phyloP scores from a whole-genome alignment of 1,284 basidiomycete genomes.

The Rhizoctonia solani region DNA sequence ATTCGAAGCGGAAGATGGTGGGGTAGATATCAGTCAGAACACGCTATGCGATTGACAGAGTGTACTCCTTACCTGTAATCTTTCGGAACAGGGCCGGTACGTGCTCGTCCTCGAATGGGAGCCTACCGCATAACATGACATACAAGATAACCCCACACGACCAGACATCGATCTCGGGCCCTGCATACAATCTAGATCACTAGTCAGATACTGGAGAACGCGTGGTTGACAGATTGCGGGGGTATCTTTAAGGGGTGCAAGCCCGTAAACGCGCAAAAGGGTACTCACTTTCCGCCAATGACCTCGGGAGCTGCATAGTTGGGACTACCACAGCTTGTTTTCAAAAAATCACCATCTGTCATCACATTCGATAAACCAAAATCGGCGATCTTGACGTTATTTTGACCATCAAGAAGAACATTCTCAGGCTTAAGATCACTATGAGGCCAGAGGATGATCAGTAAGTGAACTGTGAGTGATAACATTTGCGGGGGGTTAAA shows the following conservation, averaged over 20 bases:
- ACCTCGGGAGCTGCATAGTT: slow-evolving; percentile 98
- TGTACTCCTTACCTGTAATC: slow-evolving; percentile 73
- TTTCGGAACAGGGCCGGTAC: slow-evolving; percentile 90
- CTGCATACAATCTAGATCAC: slow-evolving; percentile 72
- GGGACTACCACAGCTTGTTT: slow-evolving; percentile 93
- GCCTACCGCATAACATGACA: slow-evolving; percentile 89
- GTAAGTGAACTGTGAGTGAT: slow-evolving; percentile 1
- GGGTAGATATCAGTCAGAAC: slow-evolving; percentile 2
- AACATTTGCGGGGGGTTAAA: slow-evolving; percentile 17
- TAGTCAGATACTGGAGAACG: slow-evolving; percentile 19
- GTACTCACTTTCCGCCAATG: slow-evolving; percentile 70
- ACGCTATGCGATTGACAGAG: background rate
- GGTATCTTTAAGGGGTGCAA: background rate
- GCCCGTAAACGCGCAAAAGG: slow-evolving; percentile 40
- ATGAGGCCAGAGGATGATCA: slow-evolving; percentile 18
- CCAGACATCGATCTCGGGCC: slow-evolving; percentile 98
- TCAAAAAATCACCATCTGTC: slow-evolving; percentile 91
- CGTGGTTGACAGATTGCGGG: background rate
- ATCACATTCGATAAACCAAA: slow-evolving; percentile 94
- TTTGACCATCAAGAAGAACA: slow-evolving; percentile 58
- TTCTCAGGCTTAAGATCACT: slow-evolving; percentile 95
- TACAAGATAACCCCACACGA: slow-evolving; percentile 94
- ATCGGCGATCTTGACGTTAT: slow-evolving; percentile 89
- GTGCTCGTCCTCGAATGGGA: slow-evolving; percentile 95
- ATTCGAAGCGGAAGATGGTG: background rate